Evolutionary conservation across 805 yeast genomes (phyloP), one percentile per base, ranked within the genome.

Genomic region (Ogataea henricii): DNA sequence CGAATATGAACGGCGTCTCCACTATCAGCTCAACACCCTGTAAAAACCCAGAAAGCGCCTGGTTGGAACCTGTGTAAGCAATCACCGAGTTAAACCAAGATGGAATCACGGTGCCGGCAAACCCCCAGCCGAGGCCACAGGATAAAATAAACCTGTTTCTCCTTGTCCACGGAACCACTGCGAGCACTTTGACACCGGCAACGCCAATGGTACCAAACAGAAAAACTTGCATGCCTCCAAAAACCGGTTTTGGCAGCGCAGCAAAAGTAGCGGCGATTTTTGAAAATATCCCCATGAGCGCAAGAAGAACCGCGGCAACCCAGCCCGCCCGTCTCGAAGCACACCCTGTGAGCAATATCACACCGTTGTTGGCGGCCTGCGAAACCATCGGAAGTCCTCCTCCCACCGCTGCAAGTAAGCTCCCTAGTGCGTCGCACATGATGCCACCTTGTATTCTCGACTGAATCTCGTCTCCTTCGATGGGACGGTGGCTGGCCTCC

Each of bases 311-410:
- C 10, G 75, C 82, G 20, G 81, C 89, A 40, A 72, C 70, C 51
- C 52, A 53, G 14, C 59, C 59, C 2, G 56, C 56, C 5, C 48
- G 40, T 66, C 89, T 76, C 61, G 85, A 82, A 27, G 95, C 96
- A 67, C 92, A 86, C 64, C 85, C 85, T 27, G 95, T 88, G 61
- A 88, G 72, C 25, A 89, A 78, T 52, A 88, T 87, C 41, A 87
- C 94, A 70, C 95, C 95, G 62, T 88, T 88, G 68, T 88, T 88
- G 65, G 87, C 94, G 12, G 95, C 95, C 68, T 87, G 87, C 0
- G 89, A 83, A 4, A 89, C 81, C 79, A 87, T 73, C 40, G 95
- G 94, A 7, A 90, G 81, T 25, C 83, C 72, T 16, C 91, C 85
- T 70, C 79, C 76, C 40, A 85, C 70, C 21, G 88, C 85, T n/a